Base-by-base conservation (phyloP, 139 green algal genomes). In the Dunaliella primolecta region DNA sequence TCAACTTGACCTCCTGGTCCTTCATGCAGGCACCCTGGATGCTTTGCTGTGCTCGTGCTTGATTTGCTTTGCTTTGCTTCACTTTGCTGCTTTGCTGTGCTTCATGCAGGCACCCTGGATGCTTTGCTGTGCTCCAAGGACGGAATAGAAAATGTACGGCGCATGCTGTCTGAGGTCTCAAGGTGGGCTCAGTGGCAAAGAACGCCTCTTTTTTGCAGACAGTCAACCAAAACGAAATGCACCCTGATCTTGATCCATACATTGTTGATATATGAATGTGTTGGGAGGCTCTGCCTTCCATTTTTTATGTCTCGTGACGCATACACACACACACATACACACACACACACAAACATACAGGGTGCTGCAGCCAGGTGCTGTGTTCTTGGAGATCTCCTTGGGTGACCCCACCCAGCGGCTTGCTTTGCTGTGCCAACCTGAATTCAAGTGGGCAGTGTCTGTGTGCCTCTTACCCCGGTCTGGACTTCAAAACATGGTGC, bases 11-110 rank as follows among this genome's bases (percentile, higher is more conserved):
- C n/a, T n/a, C n/a, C n/a, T n/a, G n/a, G 46, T 7, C 7, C 46
- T 25, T 15, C 15, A 15, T 64, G 46, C 46, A 64, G 46, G 46
- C 46, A 64, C 46, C 7, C 15, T 64, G 46, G 88, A 91, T 78
- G 88, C 88, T 29, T 78, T 91, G 84, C 84, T 91, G 78, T 91
- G 88, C 81, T 88, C 79, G n/a, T n/a, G n/a, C n/a, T n/a, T n/a
- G n/a, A n/a, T n/a, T n/a, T n/a, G n/a, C n/a, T n/a, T n/a, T n/a
- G n/a, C n/a, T n/a, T n/a, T n/a, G n/a, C n/a, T n/a, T n/a, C n/a
- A n/a, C n/a, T n/a, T n/a, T n/a, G n/a, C n/a, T n/a, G n/a, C n/a
- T n/a, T n/a, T n/a, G n/a, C n/a, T n/a, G 46, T 7, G 46, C 46
- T 25, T 15, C 15, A 15, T 64, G 46, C 46, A 64, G 46, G 46